Base-by-base conservation (phyloP, 257 asterid species). In the Solanum megistacrolobum region DNA sequence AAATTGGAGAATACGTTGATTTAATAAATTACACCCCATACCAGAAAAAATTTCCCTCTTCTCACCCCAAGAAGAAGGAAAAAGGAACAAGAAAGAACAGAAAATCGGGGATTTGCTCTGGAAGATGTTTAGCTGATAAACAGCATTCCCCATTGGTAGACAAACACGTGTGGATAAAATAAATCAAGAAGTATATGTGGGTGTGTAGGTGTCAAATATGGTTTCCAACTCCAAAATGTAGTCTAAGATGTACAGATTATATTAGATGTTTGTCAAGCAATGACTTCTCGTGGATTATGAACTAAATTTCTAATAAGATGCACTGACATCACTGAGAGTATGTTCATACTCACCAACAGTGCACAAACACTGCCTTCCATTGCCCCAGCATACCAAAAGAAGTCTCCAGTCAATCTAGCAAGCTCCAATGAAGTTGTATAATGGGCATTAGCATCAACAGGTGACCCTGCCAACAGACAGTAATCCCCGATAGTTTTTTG, bases 321-420 rank as follows among this genome's bases (percentile, higher is more conserved):
- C 85, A 29, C 31, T 12, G 43, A 5, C 86, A 82, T 48, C 69
- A 82, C 16, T 18, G 31, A 48, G 39, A 82, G 69, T 18, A 34
- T 58, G 72, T 69, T 65, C 89, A 75, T 48, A 92, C 97, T 94
- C 90, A 97, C 99, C 97, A 97, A 93, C 92, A 97, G 89, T 58
- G 99, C 99, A 73, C 98, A 97, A 76, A 97, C 98, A 31, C 98
- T 95, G 88, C 99, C 99, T 92, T 97, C 99, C 98, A 95, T 92
- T 65, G 98, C 99, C 91, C 99, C 99, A 43, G 99, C 99, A 91
- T 93, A 91, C 99, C 99, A 97, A 91, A 97, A 97, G 90, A 94
- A 97, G 89, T 97, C 99, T 74, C 98, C 98, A 74, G 98, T 97
- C 90, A 94, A 89, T 90, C 99, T 94, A 89, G 99, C 95, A 91